Evolutionary conservation across 148 eudicot species (phyloP).

Genomic region (Vaccinium macrocarpon): DNA sequence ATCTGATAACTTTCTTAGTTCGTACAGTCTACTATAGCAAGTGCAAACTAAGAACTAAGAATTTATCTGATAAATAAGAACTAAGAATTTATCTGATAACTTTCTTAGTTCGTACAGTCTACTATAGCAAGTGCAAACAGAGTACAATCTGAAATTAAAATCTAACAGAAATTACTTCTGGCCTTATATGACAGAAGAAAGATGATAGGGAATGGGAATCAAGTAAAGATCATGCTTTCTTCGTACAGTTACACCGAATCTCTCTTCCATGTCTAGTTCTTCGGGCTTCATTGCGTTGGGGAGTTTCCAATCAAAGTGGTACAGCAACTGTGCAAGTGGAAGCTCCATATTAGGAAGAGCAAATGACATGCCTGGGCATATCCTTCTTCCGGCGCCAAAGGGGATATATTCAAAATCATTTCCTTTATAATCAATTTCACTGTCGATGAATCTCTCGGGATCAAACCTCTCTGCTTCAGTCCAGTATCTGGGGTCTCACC

Average conservation of each 20-base stretch:
- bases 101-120: not conserved
- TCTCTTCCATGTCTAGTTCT: slow-evolving; percentile 8
- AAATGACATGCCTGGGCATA: slow-evolving; percentile 26
- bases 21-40: no score
- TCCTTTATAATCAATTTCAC: slow-evolving; percentile 26
- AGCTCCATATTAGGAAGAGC: slow-evolving; percentile 35
- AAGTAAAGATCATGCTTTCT: not conserved
- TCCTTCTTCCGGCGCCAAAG: slow-evolving; percentile 39
- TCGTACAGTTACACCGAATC: not conserved
- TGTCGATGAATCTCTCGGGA: slow-evolving; percentile 30
- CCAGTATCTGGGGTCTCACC: slow-evolving; percentile 29
- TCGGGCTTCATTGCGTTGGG: slow-evolving; percentile 4
- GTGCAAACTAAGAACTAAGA: no score
- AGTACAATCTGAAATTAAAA: not conserved
- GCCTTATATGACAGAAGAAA: not conserved
- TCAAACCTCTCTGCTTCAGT: slow-evolving; percentile 26
- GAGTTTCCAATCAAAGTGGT: slow-evolving; percentile 29
- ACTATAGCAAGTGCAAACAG: not conserved
- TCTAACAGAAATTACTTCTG: not conserved
- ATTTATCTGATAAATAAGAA: no score
- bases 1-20: no score
- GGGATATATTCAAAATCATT: slow-evolving; percentile 24
- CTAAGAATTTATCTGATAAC: not conserved
- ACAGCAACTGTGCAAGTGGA: slow-evolving; percentile 27
- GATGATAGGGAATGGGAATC: not conserved